Evolutionary conservation across 2,329 filamentous ascomycete genomes (phyloP), one percentile per base, ranked within the genome.

Genomic region (Lasiodiplodia theobromae): DNA sequence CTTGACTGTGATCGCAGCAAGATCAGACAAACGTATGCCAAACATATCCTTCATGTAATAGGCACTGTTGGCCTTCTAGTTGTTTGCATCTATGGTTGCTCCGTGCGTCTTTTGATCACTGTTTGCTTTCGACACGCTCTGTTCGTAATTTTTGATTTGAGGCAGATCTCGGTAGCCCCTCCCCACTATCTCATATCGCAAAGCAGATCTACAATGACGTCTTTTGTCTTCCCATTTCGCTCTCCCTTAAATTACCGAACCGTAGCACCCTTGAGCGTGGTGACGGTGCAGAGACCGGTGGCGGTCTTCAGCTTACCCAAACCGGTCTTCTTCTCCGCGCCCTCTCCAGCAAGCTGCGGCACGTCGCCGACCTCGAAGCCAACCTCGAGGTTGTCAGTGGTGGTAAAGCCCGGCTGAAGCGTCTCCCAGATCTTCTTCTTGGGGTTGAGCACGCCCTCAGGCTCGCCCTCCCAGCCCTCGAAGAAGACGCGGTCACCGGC

Each of bases 371-470:
- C 92, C 76, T 98, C 92, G 78, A 98, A 99, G 0, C 87, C 94
- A 44, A 97, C 95, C 81, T 94, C 92, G 64, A 95, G 85, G 57
- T 81, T 82, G 8, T 91, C 91, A 1, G 91, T 97, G 8, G 95
- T 99, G 37, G 92, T 97, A 83, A 98, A 98, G 0, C 95, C 96
- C 1, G 94, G 94, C 86, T 98, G 95, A 82, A 97, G 93, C 11
- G 87, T 93, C 86, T 99, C 96, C 94, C 95, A 98, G 70, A 98
- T 85, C 90, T 98, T 98, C 90, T 98, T 99, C 91, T 99, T 99
- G 69, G 96, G 96, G 86, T 98, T 99, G 69, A 99, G 87, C 64
- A 95, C 89, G 71, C 91, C 91, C 86, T 99, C 96, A 0, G 96
- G 94, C 85, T 97, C 92, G 69, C 93, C 94, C 80, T 93, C 87